Conservation (phyloP, 495 filamentous ascomycete species). For the Geopyxis carbonaria region DNA sequence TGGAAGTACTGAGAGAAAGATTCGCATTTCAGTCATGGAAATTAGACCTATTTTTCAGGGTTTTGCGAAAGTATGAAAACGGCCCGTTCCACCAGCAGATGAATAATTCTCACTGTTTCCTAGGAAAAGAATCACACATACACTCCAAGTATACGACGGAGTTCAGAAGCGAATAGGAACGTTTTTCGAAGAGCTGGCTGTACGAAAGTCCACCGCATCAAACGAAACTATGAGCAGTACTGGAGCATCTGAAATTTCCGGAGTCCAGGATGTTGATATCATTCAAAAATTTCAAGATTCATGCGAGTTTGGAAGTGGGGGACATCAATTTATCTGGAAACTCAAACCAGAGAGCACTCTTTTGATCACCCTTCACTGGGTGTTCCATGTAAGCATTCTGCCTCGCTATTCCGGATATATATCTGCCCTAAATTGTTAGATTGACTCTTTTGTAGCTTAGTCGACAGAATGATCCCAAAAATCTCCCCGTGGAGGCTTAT, state of each 20-base stretch:
- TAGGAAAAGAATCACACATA: constrained; percentile 11
- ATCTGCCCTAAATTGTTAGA: not conserved
- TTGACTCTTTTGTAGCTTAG: not conserved
- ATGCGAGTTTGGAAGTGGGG: constrained; percentile 9
- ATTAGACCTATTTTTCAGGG: constrained; percentile 11
- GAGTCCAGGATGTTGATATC: constrained; percentile 6
- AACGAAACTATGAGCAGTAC: not conserved
- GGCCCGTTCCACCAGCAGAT: not conserved
- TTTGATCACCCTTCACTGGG: constrained; percentile 15
- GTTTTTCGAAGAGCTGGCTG: constrained; percentile 7
- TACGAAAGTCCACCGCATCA: not conserved
- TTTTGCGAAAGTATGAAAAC: constrained; percentile 10
- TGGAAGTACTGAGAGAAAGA: constrained; percentile 7
- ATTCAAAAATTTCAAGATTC: constrained; percentile 15
- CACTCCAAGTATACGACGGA: constrained; percentile 1
- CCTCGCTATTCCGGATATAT: too few relatives aligned
- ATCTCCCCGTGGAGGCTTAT: constrained; percentile 9
- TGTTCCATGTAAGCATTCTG: constrained; percentile 6
- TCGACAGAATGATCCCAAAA: not conserved
- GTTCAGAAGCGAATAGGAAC: constrained; percentile 4
- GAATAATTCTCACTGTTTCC: not conserved
- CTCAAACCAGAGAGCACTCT: constrained; percentile 16
- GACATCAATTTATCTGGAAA: constrained; percentile 9
- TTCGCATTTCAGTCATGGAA: constrained; percentile 16
- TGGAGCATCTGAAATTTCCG: not conserved